Evolutionary conservation across 169 alveolate species (phyloP).

Genomic region (Plasmodium berghei): DNA sequence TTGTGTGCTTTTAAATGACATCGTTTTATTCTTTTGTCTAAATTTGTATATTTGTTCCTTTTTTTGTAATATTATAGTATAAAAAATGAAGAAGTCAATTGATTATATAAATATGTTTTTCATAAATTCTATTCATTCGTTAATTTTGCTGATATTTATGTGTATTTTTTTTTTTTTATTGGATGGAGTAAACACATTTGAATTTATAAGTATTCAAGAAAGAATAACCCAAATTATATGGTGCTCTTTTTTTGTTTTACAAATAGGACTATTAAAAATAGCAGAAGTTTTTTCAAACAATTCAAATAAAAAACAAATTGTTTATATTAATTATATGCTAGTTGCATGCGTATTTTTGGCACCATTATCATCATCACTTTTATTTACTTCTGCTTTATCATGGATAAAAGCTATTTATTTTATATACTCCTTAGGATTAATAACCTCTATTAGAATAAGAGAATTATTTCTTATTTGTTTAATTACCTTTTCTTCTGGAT

Average conservation of each 20-base stretch:
- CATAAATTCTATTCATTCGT: slow-evolving; percentile 27
- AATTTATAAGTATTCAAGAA: slow-evolving; percentile 42
- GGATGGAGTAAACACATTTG: slow-evolving; percentile 72
- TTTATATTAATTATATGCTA: slow-evolving; percentile 35
- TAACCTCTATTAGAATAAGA: slow-evolving; percentile 62
- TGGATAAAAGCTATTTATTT: slow-evolving; percentile 61
- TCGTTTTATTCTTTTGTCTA: too few species aligned
- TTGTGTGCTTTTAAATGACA: too few species aligned
- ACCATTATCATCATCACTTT: slow-evolving; percentile 51
- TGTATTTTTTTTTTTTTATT: slow-evolving; percentile 57
- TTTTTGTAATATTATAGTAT: neutral
- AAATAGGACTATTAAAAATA: slow-evolving; percentile 41
- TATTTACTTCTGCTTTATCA: slow-evolving; percentile 61
- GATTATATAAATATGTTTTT: slow-evolving; percentile 50
- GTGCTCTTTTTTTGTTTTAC: slow-evolving; percentile 54
- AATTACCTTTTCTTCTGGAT: slow-evolving; percentile 35
- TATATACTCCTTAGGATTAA: slow-evolving; percentile 29
- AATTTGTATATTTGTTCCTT: neutral
- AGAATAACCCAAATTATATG: slow-evolving; percentile 53
- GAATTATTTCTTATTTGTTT: slow-evolving; percentile 16
- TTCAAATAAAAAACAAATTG: slow-evolving; percentile 8
- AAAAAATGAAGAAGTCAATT: slow-evolving; percentile 30
- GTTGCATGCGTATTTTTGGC: slow-evolving; percentile 36
- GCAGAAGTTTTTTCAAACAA: slow-evolving; percentile 56
- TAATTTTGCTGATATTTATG: slow-evolving; percentile 47